Conservation (phyloP, 257 asterid genomes). For the Mitragyna speciosa region DNA sequence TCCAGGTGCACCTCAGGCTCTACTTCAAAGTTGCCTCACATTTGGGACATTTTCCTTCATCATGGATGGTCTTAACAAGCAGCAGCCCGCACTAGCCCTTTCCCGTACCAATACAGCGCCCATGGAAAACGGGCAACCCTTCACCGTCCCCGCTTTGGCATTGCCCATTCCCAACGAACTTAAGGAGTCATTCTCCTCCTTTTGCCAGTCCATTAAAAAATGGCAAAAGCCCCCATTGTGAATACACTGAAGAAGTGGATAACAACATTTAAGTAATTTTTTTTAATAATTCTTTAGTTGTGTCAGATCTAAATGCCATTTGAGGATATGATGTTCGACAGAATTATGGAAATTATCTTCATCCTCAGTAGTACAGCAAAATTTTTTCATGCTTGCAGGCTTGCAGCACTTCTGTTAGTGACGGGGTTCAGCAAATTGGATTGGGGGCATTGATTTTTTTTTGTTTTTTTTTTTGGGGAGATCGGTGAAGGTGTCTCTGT, state of each 20-base stretch:
- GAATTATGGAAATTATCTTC: neutral
- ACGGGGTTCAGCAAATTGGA: neutral
- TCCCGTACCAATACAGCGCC: constrained; percentile 33
- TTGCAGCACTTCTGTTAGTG: neutral
- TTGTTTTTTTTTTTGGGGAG: no score
- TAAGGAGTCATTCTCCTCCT: constrained; percentile 74
- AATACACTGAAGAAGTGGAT: neutral
- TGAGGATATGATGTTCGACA: neutral
- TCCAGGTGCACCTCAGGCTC: constrained; percentile 94
- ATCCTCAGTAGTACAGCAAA: neutral
- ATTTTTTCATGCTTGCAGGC: neutral
- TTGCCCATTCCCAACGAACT: constrained; percentile 80
- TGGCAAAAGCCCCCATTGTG: constrained; percentile 20
- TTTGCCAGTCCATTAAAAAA: constrained; percentile 64
- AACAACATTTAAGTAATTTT: neutral
- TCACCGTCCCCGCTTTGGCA: constrained; percentile 70
- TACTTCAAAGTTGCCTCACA: constrained; percentile 85
- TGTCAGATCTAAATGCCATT: neutral
- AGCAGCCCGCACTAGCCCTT: constrained; percentile 80
- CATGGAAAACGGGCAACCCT: constrained; percentile 32
- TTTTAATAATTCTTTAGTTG: neutral
- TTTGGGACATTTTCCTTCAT: constrained; percentile 92
- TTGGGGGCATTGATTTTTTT: no score
- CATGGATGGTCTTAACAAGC: constrained; percentile 87
- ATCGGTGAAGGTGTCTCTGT: no score